Evolutionary conservation across 208 protist genomes (phyloP).

Genomic region (Leishmania braziliensis): DNA sequence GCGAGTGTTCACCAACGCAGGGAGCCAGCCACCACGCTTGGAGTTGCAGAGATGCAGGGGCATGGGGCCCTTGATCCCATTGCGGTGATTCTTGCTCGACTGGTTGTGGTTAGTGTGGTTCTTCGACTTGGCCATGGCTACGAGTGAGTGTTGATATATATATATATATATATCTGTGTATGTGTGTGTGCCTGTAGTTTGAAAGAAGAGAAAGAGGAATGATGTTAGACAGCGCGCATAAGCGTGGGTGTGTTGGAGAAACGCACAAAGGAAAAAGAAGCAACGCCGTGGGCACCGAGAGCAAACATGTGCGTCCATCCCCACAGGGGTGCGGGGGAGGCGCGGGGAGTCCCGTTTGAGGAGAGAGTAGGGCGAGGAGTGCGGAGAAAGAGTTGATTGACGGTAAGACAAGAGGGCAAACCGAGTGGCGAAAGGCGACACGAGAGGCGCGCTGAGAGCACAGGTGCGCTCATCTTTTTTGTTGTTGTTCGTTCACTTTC

Average conservation of each 20-base stretch:
- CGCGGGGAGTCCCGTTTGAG: neutral
- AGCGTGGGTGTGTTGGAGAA: neutral
- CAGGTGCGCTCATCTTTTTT: no score
- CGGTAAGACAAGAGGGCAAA: neutral
- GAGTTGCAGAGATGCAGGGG: slow-evolving; percentile 80
- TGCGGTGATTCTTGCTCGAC: slow-evolving; percentile 92
- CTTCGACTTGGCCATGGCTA: slow-evolving; percentile 93
- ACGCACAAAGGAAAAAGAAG: no score
- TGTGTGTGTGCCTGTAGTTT: slow-evolving; percentile 17
- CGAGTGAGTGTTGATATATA: neutral
- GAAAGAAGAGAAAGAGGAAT: neutral
- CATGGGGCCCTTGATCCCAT: slow-evolving; percentile 88
- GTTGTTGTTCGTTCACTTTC: neutral
- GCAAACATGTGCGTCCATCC: neutral
- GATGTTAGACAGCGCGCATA: neutral
- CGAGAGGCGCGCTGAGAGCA: neutral
- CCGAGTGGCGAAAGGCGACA: neutral
- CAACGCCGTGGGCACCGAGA: neutral
- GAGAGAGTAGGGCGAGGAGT: neutral
- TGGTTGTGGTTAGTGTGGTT: slow-evolving; percentile 95
- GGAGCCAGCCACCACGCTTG: slow-evolving; percentile 80
- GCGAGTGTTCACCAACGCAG: slow-evolving; percentile 79
- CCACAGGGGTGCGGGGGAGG: neutral
- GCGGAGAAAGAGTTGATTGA: neutral
- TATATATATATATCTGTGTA: neutral